Percentiles rank a stretch among this genome's conserved stretches.
phyloP scores from a whole-genome alignment of 2,329 filamentous ascomycete genomes.

The Chlorencoelia australis region DNA sequence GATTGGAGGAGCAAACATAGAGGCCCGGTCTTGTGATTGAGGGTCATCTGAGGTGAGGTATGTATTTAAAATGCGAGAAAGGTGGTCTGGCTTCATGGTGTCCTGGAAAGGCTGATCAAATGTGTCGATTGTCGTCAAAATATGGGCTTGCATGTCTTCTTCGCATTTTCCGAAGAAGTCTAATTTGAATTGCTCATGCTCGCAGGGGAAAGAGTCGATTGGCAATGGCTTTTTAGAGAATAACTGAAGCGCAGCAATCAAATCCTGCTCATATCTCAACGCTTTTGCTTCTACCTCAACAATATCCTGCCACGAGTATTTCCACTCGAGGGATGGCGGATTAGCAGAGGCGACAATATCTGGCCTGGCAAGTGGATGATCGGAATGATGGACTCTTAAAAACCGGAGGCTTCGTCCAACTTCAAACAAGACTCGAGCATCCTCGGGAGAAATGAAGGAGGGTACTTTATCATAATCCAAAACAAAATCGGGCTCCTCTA shows the following conservation, averaged over 20 bases:
- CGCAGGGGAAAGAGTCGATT: neutral
- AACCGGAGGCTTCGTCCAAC: constrained; percentile 68
- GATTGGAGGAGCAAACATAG: constrained; percentile 24
- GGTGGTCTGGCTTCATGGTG: constrained; percentile 12
- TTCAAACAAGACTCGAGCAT: constrained; percentile 66
- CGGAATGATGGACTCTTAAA: constrained; percentile 57
- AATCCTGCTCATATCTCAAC: constrained; percentile 37
- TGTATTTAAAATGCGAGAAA: constrained; percentile 16
- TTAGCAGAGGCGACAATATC: constrained; percentile 35
- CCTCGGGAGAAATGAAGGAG: constrained; percentile 58
- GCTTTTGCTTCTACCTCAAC: constrained; percentile 52
- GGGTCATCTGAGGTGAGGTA: constrained; percentile 14
- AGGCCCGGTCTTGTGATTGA: constrained; percentile 7
- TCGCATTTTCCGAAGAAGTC: constrained; percentile 41
- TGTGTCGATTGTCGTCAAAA: constrained; percentile 41
- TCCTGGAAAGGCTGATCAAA: constrained; percentile 31
- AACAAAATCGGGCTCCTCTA: constrained; percentile 48
- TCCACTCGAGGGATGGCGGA: constrained; percentile 54
- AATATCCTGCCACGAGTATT: constrained; percentile 63
- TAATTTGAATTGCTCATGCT: constrained; percentile 7
- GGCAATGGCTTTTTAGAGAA: neutral
- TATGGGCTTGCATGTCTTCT: constrained; percentile 35
- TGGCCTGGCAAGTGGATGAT: constrained; percentile 55
- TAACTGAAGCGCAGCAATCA: constrained; percentile 27
- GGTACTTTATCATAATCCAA: constrained; percentile 59